These are phyloP conservation scores for Sporobolomyces phaffii DNA, from an alignment of 768 basidiomycete species.

Conservation along the genomic window DNA sequence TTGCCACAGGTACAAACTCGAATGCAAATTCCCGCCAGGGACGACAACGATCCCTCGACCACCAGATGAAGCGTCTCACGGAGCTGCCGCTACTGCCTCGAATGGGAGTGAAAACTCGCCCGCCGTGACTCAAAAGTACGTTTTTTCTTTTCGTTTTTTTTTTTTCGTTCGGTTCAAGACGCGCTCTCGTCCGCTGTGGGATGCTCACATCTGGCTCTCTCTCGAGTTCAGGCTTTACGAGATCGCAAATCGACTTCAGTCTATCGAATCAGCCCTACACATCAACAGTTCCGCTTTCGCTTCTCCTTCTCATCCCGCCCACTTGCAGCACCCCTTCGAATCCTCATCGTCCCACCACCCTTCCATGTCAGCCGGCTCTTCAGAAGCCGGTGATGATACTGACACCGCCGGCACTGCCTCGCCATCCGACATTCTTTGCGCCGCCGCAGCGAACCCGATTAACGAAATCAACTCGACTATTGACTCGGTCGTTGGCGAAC, in stretches of 20 bases:
- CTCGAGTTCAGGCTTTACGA: conserved; percentile 21
- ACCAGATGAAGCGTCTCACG: not conserved
- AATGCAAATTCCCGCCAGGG: conserved; percentile 36
- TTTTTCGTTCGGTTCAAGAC: no score
- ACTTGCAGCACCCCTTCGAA: not conserved
- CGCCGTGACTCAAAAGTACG: conserved; percentile 18
- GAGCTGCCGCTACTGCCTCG: not conserved
- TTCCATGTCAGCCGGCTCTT: conserved; percentile 14
- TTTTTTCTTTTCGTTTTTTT: not conserved
- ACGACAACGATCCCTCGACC: conserved; percentile 20
- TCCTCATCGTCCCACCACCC: conserved; percentile 8
- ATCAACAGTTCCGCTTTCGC: conserved; percentile 5
- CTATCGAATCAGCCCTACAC: conserved; percentile 36
- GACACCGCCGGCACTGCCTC: conserved; percentile 11
- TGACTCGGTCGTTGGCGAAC: conserved; percentile 13
- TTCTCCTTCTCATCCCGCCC: conserved; percentile 6
- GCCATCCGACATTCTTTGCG: not conserved
- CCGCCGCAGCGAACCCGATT: conserved; percentile 24
- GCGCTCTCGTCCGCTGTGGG: no score
- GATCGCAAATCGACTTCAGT: conserved; percentile 26
- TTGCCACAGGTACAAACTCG: conserved; percentile 29
- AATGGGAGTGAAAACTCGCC: not conserved
- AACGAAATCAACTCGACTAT: conserved; percentile 33
- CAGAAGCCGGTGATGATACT: conserved; percentile 22
- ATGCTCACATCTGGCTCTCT: no score